Percentiles rank a stretch among this genome's conserved stretches.
These are phyloP conservation scores for Cenchrus purpureus DNA, from an alignment of 176 grass and related monocot species.

Conservation along the genomic window DNA sequence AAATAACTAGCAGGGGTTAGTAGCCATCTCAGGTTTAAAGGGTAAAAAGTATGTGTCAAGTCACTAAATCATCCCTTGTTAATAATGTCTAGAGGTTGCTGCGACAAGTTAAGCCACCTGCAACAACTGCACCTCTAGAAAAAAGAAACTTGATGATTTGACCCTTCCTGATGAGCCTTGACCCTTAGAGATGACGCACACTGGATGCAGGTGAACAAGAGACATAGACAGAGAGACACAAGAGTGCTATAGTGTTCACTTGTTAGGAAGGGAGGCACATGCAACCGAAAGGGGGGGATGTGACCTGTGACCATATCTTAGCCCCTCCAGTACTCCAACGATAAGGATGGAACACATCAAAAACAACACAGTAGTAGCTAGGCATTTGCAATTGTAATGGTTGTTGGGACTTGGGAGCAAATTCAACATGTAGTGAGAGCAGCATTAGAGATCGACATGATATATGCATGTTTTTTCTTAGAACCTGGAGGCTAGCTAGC, in stretches of 20 bases:
- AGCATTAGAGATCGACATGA: neutral
- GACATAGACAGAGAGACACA: neutral
- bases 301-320: neutral
- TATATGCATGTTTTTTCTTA: neutral
- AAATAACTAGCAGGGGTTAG: neutral
- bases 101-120: neutral
- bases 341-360: neutral
- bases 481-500: neutral
- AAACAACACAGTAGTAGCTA: neutral
- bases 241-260: neutral
- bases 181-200: neutral
- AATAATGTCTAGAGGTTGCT: neutral
- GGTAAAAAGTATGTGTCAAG: conserved; percentile 4
- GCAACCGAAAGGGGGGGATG: neutral
- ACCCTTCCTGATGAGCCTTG: neutral
- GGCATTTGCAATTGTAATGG: neutral
- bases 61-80: neutral
- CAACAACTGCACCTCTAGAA: too few relatives aligned
- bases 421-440: neutral
- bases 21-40: neutral
- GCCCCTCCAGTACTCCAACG: neutral
- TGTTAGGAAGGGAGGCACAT: neutral
- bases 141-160: neutral
- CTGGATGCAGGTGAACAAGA: neutral
- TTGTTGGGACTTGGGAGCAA: neutral